Percentiles rank a stretch among this genome's conserved stretches.
Conservation (phyloP, 192 early-diverging fungal genomes). For the Podila epigama region DNA sequence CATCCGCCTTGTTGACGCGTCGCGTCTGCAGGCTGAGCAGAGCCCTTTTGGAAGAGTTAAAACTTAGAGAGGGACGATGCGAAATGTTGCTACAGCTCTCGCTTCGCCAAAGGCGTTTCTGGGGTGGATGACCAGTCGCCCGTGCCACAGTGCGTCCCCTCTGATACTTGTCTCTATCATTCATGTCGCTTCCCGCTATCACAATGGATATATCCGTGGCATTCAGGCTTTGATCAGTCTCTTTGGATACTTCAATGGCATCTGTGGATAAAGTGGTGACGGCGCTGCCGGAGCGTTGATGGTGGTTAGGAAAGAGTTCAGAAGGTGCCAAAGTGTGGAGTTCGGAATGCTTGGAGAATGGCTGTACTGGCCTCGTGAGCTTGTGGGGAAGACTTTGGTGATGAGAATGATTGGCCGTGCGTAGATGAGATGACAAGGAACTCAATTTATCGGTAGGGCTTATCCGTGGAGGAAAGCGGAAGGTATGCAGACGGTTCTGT, state of each 20-base stretch:
- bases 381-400: not conserved
- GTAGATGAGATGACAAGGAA: not conserved
- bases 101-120: not conserved
- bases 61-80: slow-evolving; percentile 21
- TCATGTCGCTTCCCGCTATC: too few relatives aligned
- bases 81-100: slow-evolving; percentile 22
- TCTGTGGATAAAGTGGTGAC: too few relatives aligned
- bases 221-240: too few relatives aligned
- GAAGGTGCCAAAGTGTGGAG: not conserved
- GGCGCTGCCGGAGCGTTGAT: too few relatives aligned
- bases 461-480: not conserved
- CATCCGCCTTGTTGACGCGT: slow-evolving; percentile 26
- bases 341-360: not conserved
- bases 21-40: slow-evolving; percentile 30
- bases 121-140: too few relatives aligned
- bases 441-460: not conserved
- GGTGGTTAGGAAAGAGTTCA: not conserved
- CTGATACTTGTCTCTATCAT: too few relatives aligned
- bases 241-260: too few relatives aligned
- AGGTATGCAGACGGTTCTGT: not conserved
- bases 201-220: too few relatives aligned
- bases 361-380: too few relatives aligned
- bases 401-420: not conserved
- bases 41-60: slow-evolving; percentile 33
- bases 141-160: too few relatives aligned